Conservation (phyloP, 257 asterid genomes). For the Solanum corneliomulleri region DNA sequence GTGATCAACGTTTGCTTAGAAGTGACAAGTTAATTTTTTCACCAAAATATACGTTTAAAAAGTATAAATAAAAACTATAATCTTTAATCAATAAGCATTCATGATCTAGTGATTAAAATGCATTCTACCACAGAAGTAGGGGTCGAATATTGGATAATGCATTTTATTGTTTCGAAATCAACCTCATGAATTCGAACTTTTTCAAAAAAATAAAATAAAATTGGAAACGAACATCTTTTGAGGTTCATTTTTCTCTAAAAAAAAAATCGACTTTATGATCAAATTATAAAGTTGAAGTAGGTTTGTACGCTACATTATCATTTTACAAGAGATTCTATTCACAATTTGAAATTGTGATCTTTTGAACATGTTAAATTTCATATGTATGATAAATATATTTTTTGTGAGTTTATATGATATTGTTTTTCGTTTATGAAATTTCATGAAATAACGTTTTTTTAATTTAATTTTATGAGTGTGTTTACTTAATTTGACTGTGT, state of each 20-base stretch:
- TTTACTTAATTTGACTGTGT: neutral
- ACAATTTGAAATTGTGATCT: neutral
- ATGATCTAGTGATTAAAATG: neutral
- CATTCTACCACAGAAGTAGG: neutral
- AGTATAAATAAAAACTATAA: neutral
- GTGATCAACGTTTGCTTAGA: neutral
- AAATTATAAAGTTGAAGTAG: neutral
- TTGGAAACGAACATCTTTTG: neutral
- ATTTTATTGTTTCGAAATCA: neutral
- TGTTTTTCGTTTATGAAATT: neutral
- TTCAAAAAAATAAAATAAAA: rapidly evolving
- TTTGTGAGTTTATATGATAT: neutral
- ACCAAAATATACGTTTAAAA: neutral
- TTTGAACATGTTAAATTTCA: neutral
- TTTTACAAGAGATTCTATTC: neutral
- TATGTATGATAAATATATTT: neutral
- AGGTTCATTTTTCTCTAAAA: neutral
- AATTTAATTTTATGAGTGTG: neutral
- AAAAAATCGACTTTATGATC: neutral
- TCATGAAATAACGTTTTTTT: neutral
- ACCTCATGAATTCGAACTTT: neutral
- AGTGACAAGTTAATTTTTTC: neutral
- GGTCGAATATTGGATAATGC: neutral
- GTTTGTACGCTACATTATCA: neutral
- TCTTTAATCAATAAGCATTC: neutral